Evolutionary conservation across 768 basidiomycete species (phyloP), one percentile per base, ranked within the genome.

Genomic region (Collybiopsis luxurians): DNA sequence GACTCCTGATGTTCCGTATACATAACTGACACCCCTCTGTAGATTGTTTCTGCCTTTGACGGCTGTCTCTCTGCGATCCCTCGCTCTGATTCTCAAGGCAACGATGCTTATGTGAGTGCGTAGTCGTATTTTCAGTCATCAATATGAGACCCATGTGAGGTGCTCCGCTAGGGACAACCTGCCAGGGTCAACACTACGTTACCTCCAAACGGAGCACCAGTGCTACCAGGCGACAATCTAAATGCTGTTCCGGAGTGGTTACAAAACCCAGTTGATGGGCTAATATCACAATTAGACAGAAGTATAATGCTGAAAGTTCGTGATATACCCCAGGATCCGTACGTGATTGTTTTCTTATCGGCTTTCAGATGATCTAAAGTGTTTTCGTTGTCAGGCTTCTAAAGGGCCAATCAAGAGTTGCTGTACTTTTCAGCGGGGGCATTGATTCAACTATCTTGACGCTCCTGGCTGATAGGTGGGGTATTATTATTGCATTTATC

Each of bases 361-460:
- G 49, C 36, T 53, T 47, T 24, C 42, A 27, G n/a, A 5, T 4
- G 23, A 15, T n/a, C 27, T 19, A 44, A n/a, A 23, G 9, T 12
- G 24, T n/a, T 1, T 12, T 47, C 2, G 21, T 7, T 26, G 15
- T 19, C 30, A 71, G 72, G 15, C 60, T 58, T 12, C 58, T 57
- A 2, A 54, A 64, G 51, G 75, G 75, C 6, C 68, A 75, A 49
- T 77, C 87, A 3, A 79, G 87, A 51, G 76, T 97, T 2, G 94
- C 89, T 2, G 79, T 99, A 9, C 79, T 99, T 9, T 99, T 98
- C 70, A 96, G 93, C 36, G 97, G 97, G 28, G 97, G 97, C 0
- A 92, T 99, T 43, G 97, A 99, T 67, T 98, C 88, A 11, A 88
- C 95, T 0, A 74, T 91, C 39, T 64, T 98, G 6, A 85, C 95